A percentile compares a stretch with the other conserved stretches of the same genome.
Conservation (phyloP, 129 eudicot species). For the Escallonia rubra region DNA sequence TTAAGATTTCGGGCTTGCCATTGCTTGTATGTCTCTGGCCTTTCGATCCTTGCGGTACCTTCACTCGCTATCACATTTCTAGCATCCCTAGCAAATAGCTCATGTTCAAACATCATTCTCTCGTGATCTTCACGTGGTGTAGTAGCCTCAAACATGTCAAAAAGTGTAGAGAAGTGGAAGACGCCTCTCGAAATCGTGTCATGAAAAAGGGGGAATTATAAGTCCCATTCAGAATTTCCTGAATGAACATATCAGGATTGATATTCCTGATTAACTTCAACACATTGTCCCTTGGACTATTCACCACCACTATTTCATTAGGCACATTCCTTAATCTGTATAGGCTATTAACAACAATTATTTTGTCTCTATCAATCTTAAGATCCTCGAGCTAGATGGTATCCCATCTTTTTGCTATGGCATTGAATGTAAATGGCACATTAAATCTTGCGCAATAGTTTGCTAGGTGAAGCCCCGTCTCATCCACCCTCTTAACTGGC, state of each 20-base stretch:
- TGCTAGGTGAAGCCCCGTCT: constrained; percentile 47
- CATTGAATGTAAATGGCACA: constrained; percentile 52
- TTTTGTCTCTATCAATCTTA: constrained; percentile 40
- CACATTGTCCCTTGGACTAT: constrained; percentile 50
- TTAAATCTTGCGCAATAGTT: constrained; percentile 41
- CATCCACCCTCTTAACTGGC: constrained; percentile 57
- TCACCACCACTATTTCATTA: constrained; percentile 33
- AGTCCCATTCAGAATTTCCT: constrained; percentile 49
- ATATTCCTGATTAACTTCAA: constrained; percentile 44
- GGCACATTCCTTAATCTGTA: constrained; percentile 36
- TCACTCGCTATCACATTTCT: constrained; percentile 70
- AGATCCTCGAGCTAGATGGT: constrained; percentile 39
- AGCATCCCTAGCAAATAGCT: constrained; percentile 45
- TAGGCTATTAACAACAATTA: constrained; percentile 43
- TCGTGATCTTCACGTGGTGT: constrained; percentile 32
- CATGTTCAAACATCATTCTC: constrained; percentile 48
- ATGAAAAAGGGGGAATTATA: constrained; percentile 54
- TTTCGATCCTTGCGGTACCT: constrained; percentile 57
- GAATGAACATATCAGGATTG: constrained; percentile 53
- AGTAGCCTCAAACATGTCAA: constrained; percentile 56
- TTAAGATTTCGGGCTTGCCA: constrained; percentile 44
- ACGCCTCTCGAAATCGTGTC: constrained; percentile 57
- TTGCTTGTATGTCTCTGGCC: constrained; percentile 71
- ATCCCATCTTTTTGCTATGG: constrained; percentile 58
- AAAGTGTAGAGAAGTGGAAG: constrained; percentile 52